A percentile compares a stretch with the other conserved stretches of the same genome.
These are phyloP conservation scores for Silybum marianum DNA, from an alignment of 129 eudicot species.

Conservation along the genomic window DNA sequence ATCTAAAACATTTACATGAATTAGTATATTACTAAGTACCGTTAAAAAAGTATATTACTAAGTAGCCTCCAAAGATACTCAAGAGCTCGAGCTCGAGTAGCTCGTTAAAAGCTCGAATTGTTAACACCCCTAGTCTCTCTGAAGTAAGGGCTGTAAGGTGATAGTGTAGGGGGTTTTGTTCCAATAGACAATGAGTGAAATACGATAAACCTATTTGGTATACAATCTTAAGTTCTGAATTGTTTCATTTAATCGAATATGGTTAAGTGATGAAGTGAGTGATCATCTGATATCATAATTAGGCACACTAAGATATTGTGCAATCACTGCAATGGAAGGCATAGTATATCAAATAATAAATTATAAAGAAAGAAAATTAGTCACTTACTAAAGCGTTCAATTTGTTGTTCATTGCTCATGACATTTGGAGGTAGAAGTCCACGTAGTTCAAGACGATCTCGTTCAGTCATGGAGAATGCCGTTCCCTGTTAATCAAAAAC, in stretches of 20 bases:
- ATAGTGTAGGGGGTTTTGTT: background rate
- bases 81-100: no score
- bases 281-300: conserved; percentile 10
- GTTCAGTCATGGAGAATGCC: conserved; percentile 90
- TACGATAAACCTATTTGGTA: no score
- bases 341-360: background rate
- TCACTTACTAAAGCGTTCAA: conserved; percentile 86
- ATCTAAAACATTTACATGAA: background rate
- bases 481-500: conserved; percentile 67
- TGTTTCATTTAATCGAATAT: background rate
- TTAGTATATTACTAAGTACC: background rate
- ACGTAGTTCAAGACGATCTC: conserved; percentile 95
- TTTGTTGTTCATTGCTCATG: conserved; percentile 87
- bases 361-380: background rate
- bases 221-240: background rate
- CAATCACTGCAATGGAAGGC: background rate
- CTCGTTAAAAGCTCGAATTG: no score
- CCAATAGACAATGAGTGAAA: background rate
- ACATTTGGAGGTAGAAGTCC: conserved; percentile 97
- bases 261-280: background rate
- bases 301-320: background rate
- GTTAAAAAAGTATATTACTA: no score
- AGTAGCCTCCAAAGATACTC: no score
- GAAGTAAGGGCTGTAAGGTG: background rate
- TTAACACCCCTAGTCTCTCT: background rate